These are phyloP conservation scores for Edaphochlamys debaryana DNA, from an alignment of 139 green algal species.

Conservation along the genomic window DNA sequence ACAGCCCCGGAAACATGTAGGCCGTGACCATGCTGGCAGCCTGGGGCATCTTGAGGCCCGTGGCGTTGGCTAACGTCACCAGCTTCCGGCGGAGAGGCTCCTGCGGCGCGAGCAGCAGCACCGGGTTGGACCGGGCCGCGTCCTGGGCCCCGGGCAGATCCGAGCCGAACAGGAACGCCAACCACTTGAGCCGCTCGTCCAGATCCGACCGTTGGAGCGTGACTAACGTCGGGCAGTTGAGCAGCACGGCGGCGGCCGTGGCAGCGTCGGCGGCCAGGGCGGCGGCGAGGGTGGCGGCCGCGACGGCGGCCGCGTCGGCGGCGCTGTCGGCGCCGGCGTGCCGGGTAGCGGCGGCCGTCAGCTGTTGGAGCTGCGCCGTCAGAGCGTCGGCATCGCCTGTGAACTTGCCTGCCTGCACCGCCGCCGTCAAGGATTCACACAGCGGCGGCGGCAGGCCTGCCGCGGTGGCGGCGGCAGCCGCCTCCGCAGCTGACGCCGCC, in stretches of 20 bases:
- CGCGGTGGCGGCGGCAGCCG: too few species aligned
- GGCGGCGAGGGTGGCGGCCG: not conserved
- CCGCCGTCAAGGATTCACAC: not conserved
- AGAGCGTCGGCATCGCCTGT: not conserved
- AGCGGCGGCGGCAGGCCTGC: too few species aligned
- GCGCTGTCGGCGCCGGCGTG: not conserved
- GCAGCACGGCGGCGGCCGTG: not conserved
- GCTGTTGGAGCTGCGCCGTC: not conserved
- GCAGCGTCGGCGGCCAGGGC: too few species aligned
- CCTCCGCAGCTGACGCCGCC: too few species aligned
- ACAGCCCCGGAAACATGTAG: constrained; percentile 26
- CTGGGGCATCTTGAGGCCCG: not conserved
- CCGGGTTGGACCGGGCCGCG: constrained; percentile 2
- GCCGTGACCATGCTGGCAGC: constrained; percentile 15
- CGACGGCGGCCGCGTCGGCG: not conserved
- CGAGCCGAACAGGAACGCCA: not conserved
- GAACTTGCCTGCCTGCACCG: not conserved
- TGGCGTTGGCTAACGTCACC: constrained; percentile 14
- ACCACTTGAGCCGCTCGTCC: not conserved
- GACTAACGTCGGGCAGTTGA: constrained; percentile 10
- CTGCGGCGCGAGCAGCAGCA: constrained; percentile 22
- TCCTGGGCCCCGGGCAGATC: not conserved
- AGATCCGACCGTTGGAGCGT: not conserved
- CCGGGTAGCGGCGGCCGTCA: not conserved
- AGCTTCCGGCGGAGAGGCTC: constrained; percentile 24